phyloP scores from a whole-genome alignment of 768 basidiomycete genomes.

The Lentinula aciculospora region DNA sequence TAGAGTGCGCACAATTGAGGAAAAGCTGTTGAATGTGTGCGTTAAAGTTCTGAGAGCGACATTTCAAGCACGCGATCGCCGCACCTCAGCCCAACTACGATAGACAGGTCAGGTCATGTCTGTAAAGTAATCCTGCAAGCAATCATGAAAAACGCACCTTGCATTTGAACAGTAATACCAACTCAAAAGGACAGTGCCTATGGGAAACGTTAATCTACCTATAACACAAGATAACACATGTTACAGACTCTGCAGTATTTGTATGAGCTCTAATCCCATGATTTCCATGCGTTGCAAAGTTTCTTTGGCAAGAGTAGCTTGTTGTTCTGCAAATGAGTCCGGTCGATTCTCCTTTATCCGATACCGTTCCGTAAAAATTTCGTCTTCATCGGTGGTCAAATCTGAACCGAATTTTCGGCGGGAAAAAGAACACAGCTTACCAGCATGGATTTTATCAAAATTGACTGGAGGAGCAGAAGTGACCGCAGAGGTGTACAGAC shows the following conservation, averaged over 20 bases:
- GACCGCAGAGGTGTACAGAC: conserved; percentile 68
- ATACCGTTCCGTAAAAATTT: conserved; percentile 46
- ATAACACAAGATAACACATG: not conserved
- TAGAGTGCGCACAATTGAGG: conserved; percentile 46
- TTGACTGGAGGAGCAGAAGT: conserved; percentile 48
- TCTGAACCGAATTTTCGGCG: conserved; percentile 3
- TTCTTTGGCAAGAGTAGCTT: conserved; percentile 50
- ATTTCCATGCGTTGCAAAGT: conserved; percentile 41
- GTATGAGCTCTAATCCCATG: conserved; percentile 49
- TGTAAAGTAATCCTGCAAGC: conserved; percentile 1
- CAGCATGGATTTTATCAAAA: conserved; percentile 41
- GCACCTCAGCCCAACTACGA: conserved; percentile 69
- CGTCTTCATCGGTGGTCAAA: conserved; percentile 29
- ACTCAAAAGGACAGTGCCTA: conserved; percentile 57
- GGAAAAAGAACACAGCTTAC: conserved; percentile 19
- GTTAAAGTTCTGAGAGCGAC: not conserved
- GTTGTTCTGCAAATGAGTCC: conserved; percentile 62
- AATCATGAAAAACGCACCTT: conserved; percentile 25
- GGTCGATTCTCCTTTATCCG: conserved; percentile 38
- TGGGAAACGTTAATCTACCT: not conserved
- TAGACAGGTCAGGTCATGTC: conserved; percentile 8
- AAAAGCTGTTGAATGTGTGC: conserved; percentile 44
- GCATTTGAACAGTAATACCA: conserved; percentile 78
- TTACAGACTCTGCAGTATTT: conserved; percentile 54
- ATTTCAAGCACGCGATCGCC: conserved; percentile 1